A percentile compares a stretch with the other conserved stretches of the same genome.
Evolutionary conservation across 1,284 basidiomycete genomes (phyloP).

Genomic region (Trichosporon asahii): DNA sequence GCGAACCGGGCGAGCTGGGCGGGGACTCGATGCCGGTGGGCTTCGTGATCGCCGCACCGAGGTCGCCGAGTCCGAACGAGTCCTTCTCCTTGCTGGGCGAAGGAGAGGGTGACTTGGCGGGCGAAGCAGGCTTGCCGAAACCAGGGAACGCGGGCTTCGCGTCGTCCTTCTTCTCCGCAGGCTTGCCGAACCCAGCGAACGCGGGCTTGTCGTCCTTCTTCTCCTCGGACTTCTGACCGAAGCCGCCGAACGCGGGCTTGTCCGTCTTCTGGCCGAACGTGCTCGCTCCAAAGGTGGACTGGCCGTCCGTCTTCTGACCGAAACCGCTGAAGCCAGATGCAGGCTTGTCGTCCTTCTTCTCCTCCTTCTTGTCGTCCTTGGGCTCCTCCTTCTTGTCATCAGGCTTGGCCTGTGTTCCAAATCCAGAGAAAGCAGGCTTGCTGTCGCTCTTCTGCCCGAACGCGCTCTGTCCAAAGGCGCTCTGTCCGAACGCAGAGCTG

Average conservation of each 20-base stretch:
- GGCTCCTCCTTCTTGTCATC: not conserved
- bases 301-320: conserved; percentile 7
- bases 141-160: not conserved
- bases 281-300: conserved; percentile 16
- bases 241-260: conserved; percentile 24
- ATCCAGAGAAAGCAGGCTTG: not conserved
- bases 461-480: conserved; percentile 1
- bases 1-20: conserved; percentile 34
- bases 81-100: conserved; percentile 17
- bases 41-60: conserved; percentile 32
- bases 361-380: not conserved
- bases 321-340: conserved; percentile 14
- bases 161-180: conserved; percentile 8
- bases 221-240: conserved; percentile 19
- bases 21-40: conserved; percentile 37
- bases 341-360: not conserved
- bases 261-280: conserved; percentile 5
- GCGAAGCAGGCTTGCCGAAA: not conserved
- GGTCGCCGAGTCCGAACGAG: conserved; percentile 41
- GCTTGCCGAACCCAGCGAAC: not conserved
- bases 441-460: conserved; percentile 10
- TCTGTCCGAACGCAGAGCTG: conserved; percentile 2
- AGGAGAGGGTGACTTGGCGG: not conserved
- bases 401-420: not conserved
- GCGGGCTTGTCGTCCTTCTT: conserved; percentile 7